Evolutionary conservation across 2,329 filamentous ascomycete species (phyloP), one percentile per base, ranked within the genome.

Genomic region (Paecilomyces fulvus): DNA sequence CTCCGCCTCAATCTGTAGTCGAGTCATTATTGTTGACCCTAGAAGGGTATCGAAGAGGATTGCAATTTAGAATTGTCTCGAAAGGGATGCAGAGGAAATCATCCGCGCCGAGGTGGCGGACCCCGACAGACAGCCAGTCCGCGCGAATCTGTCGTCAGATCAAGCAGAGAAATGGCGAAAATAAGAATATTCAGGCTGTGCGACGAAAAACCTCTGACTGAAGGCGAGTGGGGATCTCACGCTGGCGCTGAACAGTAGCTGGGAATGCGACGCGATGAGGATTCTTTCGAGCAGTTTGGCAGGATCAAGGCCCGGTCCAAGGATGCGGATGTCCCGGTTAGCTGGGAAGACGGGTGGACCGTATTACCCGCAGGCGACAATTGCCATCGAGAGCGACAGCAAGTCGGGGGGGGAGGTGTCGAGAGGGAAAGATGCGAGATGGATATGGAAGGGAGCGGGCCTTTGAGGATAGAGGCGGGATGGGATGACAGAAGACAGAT

Each of bases 1-100:
- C 53, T 67, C 67, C 37, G 59, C 64, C 54, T 65, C 65, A 53
- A 74, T 72, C 52, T 68, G 68, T 61, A 71, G 64, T 58, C 70
- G 67, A 67, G 73, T 70, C 73, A 75, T 63, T 61, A 63, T 46
- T 60, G 49, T 49, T 63, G 58, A 61, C 67, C 65, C 63, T 49
- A 30, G 46, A 37, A 56, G 64, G 65, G 64, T 65, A 66, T 70
- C 61, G 60, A 70, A 53, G 53, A 52, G 51, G 51, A 57, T 60
- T 55, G 58, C 57, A 53, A 43, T 56, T 54, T 55, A 53, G 43
- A 50, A 28, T 46, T 28, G 21, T 46, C n/a, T 52, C 51, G 54
- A 56, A 33, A 56, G 54, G 54, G 53, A 53, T 55, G 56, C 37
- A 17, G 60, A 56, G 58, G 58, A 59, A 56, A 67, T 58, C 64